A percentile compares a stretch with the other conserved stretches of the same genome.
These are phyloP conservation scores for Phialophora macrospora DNA, from an alignment of 2,329 filamentous ascomycete species.

Conservation along the genomic window DNA sequence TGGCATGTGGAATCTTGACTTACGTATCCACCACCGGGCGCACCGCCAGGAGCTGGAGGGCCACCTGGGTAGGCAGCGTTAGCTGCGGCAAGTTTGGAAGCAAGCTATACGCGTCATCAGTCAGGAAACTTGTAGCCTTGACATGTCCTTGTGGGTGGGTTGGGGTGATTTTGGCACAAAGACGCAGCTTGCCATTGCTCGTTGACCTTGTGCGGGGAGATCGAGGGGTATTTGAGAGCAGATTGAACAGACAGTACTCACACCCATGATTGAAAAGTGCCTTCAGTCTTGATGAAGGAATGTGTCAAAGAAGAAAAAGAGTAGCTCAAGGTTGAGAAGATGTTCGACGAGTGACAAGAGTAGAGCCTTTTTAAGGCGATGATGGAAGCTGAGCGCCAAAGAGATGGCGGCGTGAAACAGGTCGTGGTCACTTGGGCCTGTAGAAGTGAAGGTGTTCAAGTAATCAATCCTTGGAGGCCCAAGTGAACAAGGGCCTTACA, in stretches of 20 bases:
- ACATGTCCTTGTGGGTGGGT: slow-evolving; percentile 20
- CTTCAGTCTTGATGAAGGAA: slow-evolving; percentile 3
- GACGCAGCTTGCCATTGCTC: not conserved
- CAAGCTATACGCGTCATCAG: slow-evolving; percentile 42
- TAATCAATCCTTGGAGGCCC: slow-evolving; percentile 1
- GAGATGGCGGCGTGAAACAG: not conserved
- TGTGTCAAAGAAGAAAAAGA: not conserved
- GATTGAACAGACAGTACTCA: slow-evolving; percentile 30
- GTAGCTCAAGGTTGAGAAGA: slow-evolving; percentile 5
- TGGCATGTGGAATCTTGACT: slow-evolving; percentile 45
- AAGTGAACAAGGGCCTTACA: not conserved
- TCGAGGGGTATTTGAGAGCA: slow-evolving; percentile 14
- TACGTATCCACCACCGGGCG: slow-evolving; percentile 56
- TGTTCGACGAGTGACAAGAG: not conserved
- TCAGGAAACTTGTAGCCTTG: slow-evolving; percentile 21
- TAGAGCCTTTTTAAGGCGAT: slow-evolving; percentile 3
- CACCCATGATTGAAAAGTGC: slow-evolving; percentile 37
- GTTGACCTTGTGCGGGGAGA: slow-evolving; percentile 24
- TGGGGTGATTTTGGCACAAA: slow-evolving; percentile 17
- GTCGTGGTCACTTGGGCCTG: slow-evolving; percentile 6
- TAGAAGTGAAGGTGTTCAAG: slow-evolving; percentile 5
- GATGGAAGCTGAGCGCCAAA: slow-evolving; percentile 6
- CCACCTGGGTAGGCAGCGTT: slow-evolving; percentile 44
- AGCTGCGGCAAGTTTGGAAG: slow-evolving; percentile 47
- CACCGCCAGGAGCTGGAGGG: slow-evolving; percentile 39